phyloP scores from a whole-genome alignment of 768 basidiomycete species.

The Collybia sp. region DNA sequence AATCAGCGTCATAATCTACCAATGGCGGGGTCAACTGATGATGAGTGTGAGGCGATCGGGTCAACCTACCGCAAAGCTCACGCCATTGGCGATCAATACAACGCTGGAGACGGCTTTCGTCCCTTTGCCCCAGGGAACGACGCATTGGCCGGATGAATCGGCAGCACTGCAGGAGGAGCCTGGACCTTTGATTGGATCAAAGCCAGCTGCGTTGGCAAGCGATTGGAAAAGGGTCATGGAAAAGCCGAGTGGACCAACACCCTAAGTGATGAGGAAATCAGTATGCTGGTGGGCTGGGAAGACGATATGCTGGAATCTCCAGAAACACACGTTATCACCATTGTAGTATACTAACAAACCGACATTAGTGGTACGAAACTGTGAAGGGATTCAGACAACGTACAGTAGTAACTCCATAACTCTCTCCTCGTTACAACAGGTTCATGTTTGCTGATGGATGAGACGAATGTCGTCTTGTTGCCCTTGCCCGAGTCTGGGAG shows the following conservation, averaged over 20 bases:
- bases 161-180: slow-evolving; percentile 62
- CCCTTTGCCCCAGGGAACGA: slow-evolving; percentile 71
- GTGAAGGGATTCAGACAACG: slow-evolving; percentile 16
- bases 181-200: slow-evolving; percentile 63
- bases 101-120: slow-evolving; percentile 73
- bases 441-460: slow-evolving; percentile 43
- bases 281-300: neutral
- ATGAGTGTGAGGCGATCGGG: neutral
- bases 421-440: slow-evolving; percentile 70
- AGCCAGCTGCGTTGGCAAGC: slow-evolving; percentile 68
- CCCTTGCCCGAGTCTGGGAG: slow-evolving; percentile 8
- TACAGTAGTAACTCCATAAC: slow-evolving; percentile 78
- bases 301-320: neutral
- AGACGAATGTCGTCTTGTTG: slow-evolving; percentile 26
- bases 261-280: slow-evolving; percentile 29
- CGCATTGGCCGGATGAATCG: slow-evolving; percentile 65
- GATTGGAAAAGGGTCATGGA: slow-evolving; percentile 74
- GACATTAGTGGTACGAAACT: neutral
- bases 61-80: slow-evolving; percentile 63
- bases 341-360: slow-evolving; percentile 65
- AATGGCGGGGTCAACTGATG: neutral
- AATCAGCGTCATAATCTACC: slow-evolving; percentile 69
- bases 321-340: slow-evolving; percentile 61
- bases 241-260: slow-evolving; percentile 65
- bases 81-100: slow-evolving; percentile 72